These are phyloP conservation scores for Pisolithus thermaeus DNA, from an alignment of 1,284 basidiomycete species.

Conservation along the genomic window DNA sequence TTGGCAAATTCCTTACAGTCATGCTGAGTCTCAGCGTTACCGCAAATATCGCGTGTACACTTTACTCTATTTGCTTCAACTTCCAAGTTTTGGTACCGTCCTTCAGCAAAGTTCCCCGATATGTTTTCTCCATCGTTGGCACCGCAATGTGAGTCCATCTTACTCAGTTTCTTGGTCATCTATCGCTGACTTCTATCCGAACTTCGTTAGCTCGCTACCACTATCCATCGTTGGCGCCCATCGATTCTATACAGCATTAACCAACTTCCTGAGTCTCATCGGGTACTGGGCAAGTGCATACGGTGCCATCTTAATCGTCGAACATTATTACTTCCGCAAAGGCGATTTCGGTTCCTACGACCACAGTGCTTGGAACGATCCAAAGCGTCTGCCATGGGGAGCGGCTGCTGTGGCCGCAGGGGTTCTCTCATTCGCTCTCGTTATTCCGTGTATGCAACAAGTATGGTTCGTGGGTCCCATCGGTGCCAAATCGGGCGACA, in stretches of 20 bases:
- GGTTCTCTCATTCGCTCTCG: conserved; percentile 45
- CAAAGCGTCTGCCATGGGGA: conserved; percentile 56
- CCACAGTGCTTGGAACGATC: conserved; percentile 47
- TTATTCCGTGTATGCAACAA: conserved; percentile 68
- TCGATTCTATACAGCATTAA: conserved; percentile 58
- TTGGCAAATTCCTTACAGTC: conserved; percentile 87
- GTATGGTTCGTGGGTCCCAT: conserved; percentile 72
- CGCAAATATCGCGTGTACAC: conserved; percentile 80
- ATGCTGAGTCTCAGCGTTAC: conserved; percentile 74
- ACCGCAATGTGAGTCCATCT: conserved; percentile 63
- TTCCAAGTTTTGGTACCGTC: conserved; percentile 75
- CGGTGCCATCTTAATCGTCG: conserved; percentile 52
- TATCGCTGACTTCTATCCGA: conserved; percentile 8
- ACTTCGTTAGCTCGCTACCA: conserved; percentile 36
- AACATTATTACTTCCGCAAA: conserved; percentile 60
- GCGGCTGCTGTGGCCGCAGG: conserved; percentile 52
- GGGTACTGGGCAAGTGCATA: conserved; percentile 68
- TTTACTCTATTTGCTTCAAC: conserved; percentile 82
- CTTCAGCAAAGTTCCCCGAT: conserved; percentile 70
- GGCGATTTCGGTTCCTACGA: conserved; percentile 49
- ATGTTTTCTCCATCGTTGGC: conserved; percentile 78
- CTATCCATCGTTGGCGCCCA: conserved; percentile 65
- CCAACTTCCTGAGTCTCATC: conserved; percentile 68
- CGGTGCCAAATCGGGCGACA: conserved; percentile 63
- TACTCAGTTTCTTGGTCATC: neutral